Percentiles rank a stretch among this genome's conserved stretches.
These are phyloP conservation scores for Phytophthora cryptogea DNA, from an alignment of 352 stramenopile species.

Conservation along the genomic window DNA sequence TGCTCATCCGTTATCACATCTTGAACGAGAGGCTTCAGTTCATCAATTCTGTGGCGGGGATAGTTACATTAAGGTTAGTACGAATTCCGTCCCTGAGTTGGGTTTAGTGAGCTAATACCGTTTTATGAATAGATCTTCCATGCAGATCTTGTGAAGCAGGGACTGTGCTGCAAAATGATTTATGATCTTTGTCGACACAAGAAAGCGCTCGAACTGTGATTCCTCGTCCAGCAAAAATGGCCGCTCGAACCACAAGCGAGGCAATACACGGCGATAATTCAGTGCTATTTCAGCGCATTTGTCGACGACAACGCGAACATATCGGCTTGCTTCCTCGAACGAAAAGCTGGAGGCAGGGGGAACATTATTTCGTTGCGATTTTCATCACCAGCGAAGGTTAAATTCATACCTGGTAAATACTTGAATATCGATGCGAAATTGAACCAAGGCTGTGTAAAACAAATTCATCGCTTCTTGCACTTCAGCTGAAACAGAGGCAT, in stretches of 20 bases:
- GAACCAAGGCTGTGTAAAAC: conserved; percentile 62
- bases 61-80: conserved; percentile 8
- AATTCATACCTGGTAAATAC: conserved; percentile 47
- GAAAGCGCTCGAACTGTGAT: conserved; percentile 74
- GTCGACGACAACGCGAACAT: conserved; percentile 59
- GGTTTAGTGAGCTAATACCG: conserved; percentile 25
- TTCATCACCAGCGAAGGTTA: not conserved
- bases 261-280: conserved; percentile 44
- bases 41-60: conserved; percentile 32
- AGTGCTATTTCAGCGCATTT: conserved; percentile 56
- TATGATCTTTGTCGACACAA: conserved; percentile 67
- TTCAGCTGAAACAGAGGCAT: not conserved
- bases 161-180: conserved; percentile 72
- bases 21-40: conserved; percentile 42
- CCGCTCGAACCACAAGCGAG: conserved; percentile 74
- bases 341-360: conserved; percentile 32
- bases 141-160: conserved; percentile 64
- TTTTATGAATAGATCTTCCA: conserved; percentile 57
- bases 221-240: conserved; percentile 78
- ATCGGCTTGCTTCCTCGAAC: conserved; percentile 39
- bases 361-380: not conserved
- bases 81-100: not conserved
- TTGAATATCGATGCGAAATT: conserved; percentile 60
- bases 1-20: conserved; percentile 45
- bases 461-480: conserved; percentile 27